phyloP scores from a whole-genome alignment of 2,329 filamentous ascomycete genomes.

The Ramularia collo-cygni region DNA sequence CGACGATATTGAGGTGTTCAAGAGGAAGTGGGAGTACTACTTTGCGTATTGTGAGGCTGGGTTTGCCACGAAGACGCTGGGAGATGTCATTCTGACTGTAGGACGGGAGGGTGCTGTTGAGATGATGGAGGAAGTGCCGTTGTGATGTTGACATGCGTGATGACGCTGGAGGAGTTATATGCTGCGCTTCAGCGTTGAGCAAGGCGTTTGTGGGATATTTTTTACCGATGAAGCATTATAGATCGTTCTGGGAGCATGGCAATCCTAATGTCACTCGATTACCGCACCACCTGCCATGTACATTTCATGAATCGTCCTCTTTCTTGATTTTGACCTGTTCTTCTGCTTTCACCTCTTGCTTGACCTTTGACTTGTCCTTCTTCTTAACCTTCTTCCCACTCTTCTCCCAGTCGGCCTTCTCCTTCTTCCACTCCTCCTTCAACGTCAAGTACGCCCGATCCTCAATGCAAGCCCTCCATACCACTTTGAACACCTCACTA shows the following conservation, averaged over 20 bases:
- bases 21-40: constrained; percentile 70
- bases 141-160: constrained; percentile 36
- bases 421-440: constrained; percentile 43
- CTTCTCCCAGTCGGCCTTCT: constrained; percentile 40
- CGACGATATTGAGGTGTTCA: constrained; percentile 59
- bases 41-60: constrained; percentile 70
- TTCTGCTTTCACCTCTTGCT: constrained; percentile 7
- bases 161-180: no score
- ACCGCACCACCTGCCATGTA: no score
- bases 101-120: constrained; percentile 58
- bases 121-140: constrained; percentile 63
- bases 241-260: no score
- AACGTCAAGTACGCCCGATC: constrained; percentile 39
- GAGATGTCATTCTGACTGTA: constrained; percentile 66
- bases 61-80: constrained; percentile 63
- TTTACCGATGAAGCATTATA: no score
- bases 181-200: no score
- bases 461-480: constrained; percentile 43
- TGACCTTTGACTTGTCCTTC: neutral
- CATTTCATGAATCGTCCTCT: constrained; percentile 3
- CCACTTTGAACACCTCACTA: constrained; percentile 43
- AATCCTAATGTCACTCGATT: no score
- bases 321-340: constrained; percentile 1
- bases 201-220: no score
- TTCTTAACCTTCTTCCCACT: constrained; percentile 7